A percentile compares a stretch with the other conserved stretches of the same genome.
Evolutionary conservation across 2,329 filamentous ascomycete genomes (phyloP).

Genomic region (Paecilomyces dactylethromorphus): DNA sequence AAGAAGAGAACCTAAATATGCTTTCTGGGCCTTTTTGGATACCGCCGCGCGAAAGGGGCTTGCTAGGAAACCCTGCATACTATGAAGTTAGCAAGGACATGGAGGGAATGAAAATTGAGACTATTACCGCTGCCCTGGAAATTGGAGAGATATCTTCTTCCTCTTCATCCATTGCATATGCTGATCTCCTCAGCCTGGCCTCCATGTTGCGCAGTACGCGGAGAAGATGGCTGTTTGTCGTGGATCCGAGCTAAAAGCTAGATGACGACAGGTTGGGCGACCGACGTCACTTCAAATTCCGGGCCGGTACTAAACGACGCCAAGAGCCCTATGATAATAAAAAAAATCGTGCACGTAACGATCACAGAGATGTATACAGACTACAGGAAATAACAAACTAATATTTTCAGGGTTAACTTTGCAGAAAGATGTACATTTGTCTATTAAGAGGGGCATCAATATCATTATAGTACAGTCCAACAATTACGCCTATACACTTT

Average conservation of each 20-base stretch:
- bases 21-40: slow-evolving; percentile 56
- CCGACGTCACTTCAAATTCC: neutral
- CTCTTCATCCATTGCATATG: slow-evolving; percentile 14
- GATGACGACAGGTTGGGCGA: neutral
- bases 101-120: neutral
- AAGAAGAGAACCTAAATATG: slow-evolving; percentile 57
- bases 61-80: slow-evolving; percentile 45
- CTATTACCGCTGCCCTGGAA: slow-evolving; percentile 11
- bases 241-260: neutral
- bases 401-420: neutral
- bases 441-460: neutral
- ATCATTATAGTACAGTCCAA: slow-evolving; percentile 4
- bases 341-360: neutral
- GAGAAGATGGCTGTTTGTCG: neutral
- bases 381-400: neutral
- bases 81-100: slow-evolving; percentile 8
- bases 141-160: slow-evolving; percentile 12
- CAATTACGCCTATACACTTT: slow-evolving; percentile 12
- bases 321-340: neutral
- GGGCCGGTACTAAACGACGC: neutral
- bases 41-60: slow-evolving; percentile 49
- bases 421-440: neutral
- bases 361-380: neutral
- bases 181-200: slow-evolving; percentile 3
- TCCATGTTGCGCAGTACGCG: neutral